phyloP scores from a whole-genome alignment of 83 land plant species.

The Diphasiastrum complanatum region DNA sequence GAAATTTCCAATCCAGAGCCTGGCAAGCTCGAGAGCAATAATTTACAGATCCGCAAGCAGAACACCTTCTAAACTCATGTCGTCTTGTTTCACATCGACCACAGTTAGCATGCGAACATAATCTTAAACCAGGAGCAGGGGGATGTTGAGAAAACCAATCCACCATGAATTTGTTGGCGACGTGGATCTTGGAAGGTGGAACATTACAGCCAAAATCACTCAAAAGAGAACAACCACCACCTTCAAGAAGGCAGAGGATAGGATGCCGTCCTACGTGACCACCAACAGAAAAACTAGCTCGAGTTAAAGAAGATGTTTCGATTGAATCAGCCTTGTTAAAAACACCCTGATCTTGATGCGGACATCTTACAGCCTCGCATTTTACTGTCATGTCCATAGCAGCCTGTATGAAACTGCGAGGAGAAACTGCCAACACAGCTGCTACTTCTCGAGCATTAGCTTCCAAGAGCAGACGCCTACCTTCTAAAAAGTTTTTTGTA shows the following conservation, averaged over 20 bases:
- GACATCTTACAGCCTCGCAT: background rate
- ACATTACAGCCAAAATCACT: constrained; percentile 34
- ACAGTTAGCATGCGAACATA: constrained; percentile 24
- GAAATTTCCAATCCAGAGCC: constrained; percentile 19
- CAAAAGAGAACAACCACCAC: constrained; percentile 21
- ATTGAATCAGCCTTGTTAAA: constrained; percentile 6
- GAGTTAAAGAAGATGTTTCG: background rate
- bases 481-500: constrained; percentile 7
- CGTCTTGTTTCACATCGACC: constrained; percentile 20
- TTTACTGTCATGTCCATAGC: background rate
- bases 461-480: too few relatives aligned
- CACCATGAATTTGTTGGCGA: constrained; percentile 30
- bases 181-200: constrained; percentile 25
- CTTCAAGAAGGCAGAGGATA: constrained; percentile 12
- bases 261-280: constrained; percentile 9
- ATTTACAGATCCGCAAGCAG: constrained; percentile 22
- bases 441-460: too few relatives aligned
- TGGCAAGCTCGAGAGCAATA: constrained; percentile 22
- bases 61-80: constrained; percentile 28
- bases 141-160: constrained; percentile 28
- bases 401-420: constrained; percentile 3
- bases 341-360: constrained; percentile 1
- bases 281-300: background rate
- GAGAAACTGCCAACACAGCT: too few relatives aligned
- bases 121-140: constrained; percentile 12